phyloP scores from a whole-genome alignment of 805 yeast genomes.

The Myxozyma mucilagina region DNA sequence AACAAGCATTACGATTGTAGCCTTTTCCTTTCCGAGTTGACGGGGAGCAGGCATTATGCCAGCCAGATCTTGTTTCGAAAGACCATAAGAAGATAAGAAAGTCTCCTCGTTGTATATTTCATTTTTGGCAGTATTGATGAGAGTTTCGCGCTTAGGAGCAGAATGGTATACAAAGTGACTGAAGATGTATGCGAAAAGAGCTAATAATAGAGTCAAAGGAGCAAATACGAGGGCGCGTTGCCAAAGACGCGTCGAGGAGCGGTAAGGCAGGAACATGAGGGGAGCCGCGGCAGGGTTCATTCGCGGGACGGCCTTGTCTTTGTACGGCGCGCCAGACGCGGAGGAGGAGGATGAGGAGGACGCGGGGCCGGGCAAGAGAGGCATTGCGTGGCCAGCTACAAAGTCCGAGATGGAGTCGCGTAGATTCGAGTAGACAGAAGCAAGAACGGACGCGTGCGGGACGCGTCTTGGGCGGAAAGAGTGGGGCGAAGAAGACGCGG shows the following conservation, averaged over 20 bases:
- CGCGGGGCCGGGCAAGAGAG: background rate
- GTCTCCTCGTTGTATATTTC: constrained; percentile 16
- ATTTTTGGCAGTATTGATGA: background rate
- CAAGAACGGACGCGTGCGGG: background rate
- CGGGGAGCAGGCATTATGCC: constrained; percentile 12
- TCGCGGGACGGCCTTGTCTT: constrained; percentile 16
- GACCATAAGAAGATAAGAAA: constrained; percentile 9
- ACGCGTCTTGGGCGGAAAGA: constrained; percentile 2
- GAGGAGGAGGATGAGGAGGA: background rate
- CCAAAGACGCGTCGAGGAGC: constrained; percentile 5
- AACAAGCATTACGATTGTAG: constrained; percentile 83
- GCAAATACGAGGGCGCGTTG: constrained; percentile 2
- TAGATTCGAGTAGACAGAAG: background rate
- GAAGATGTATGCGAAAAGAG: constrained; percentile 4
- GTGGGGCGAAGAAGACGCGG: background rate
- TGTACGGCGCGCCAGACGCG: constrained; percentile 3
- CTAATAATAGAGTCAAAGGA: constrained; percentile 8
- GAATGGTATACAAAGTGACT: background rate
- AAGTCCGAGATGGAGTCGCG: background rate
- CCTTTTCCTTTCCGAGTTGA: constrained; percentile 63
- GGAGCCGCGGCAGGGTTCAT: constrained; percentile 7
- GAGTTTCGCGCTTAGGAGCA: background rate
- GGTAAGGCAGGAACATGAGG: background rate
- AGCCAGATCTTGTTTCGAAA: constrained; percentile 16
- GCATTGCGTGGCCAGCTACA: background rate